These are phyloP conservation scores for Malus hybrid DNA, from an alignment of 331 rosid genomes.

Conservation along the genomic window DNA sequence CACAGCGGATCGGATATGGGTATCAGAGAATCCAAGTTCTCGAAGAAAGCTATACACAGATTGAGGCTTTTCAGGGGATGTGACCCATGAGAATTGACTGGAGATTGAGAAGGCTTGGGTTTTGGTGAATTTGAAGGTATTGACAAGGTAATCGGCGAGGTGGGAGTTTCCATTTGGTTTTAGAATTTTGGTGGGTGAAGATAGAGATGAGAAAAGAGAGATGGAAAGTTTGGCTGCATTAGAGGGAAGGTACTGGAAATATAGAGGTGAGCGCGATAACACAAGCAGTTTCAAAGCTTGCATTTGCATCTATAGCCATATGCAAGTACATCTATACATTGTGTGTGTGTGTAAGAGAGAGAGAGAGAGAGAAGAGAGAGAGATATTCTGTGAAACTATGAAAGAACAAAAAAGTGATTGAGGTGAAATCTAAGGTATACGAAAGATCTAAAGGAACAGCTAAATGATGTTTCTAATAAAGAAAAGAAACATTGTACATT, in stretches of 20 bases:
- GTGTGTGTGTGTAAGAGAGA: too few species aligned
- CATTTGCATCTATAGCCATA: constrained; percentile 1
- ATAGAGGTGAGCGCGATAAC: neutral
- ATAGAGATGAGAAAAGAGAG: constrained; percentile 10
- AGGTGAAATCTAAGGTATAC: neutral
- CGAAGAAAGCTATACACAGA: constrained; percentile 14
- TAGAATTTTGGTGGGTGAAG: constrained; percentile 7
- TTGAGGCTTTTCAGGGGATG: constrained; percentile 17
- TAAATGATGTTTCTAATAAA: neutral
- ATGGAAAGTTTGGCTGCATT: neutral
- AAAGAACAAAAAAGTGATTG: neutral
- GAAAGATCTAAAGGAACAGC: neutral
- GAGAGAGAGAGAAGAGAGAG: neutral
- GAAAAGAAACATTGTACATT: neutral
- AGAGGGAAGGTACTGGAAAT: neutral
- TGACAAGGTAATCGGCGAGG: constrained; percentile 11
- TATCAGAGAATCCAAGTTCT: constrained; percentile 25
- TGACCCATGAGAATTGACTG: neutral
- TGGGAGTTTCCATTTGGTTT: neutral
- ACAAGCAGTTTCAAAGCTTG: neutral
- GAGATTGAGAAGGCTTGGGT: constrained; percentile 14
- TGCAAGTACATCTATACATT: neutral
- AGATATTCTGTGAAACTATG: neutral
- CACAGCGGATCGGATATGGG: constrained; percentile 12
- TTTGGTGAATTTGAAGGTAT: constrained; percentile 20